Base-by-base conservation (phyloP, 2,329 filamentous ascomycete species). In the Ceratocystis variospora region DNA sequence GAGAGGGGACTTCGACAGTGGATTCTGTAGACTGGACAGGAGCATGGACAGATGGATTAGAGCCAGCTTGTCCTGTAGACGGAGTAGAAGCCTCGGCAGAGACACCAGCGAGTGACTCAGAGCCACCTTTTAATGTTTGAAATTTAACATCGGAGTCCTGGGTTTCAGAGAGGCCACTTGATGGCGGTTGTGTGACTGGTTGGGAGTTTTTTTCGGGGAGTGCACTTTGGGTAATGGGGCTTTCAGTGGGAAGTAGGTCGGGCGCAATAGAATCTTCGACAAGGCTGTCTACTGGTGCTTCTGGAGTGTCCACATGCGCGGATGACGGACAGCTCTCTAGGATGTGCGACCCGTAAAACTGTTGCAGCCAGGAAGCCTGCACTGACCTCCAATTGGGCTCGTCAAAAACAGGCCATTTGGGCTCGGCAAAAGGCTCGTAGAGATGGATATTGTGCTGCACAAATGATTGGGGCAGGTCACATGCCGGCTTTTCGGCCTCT, bases 381-480 rank as follows among this genome's bases (percentile, higher is more conserved):
- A 68, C 17, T 19, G 62, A 64, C 12, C 67, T 53, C 67, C 67
- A 68, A 64, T 68, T 64, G 4, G 66, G 66, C 31, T 61, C 64
- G 15, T 66, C 63, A 25, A 68, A 65, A 17, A 68, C 59, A 28
- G 66, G 63, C 66, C 66, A 68, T 10, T 68, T 61, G 6, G 63
- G 59, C 45, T 65, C 25, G 15, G 61, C 62, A 66, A 68, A 66
- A 45, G 64, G 64, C 31, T 68, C 64, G 57, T 68, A 31, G 33
- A 66, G 28, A 55, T 61, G 48, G 5, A 68, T 64, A 65, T 68
- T 68, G 28, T 25, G 12, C 3, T 62, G 28, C 15, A 66, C 1
- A 37, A 68, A 68, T 4, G 33, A 31, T 1, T 63, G 37, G 6
- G 67, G 67, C 10, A 68, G 17, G 12, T 65, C 66, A 33, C 44